Conservation (phyloP, 1,284 basidiomycete species). For the Cryptococcus hybrid region DNA sequence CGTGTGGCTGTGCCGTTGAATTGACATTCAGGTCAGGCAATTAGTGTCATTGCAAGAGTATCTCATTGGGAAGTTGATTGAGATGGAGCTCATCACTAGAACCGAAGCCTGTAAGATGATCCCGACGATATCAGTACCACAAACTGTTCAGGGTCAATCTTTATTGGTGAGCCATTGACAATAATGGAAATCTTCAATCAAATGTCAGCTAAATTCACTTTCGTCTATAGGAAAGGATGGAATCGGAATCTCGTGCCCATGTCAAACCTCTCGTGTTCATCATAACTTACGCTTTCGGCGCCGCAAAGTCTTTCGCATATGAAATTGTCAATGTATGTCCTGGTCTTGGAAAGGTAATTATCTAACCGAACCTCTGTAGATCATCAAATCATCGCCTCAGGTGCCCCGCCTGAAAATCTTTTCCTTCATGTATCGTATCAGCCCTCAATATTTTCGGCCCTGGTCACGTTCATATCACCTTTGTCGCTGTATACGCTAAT, state of each 20-base stretch:
- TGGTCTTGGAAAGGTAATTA: too few relatives aligned
- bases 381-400: conserved; percentile 18
- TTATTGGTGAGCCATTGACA: conserved; percentile 14
- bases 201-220: too few relatives aligned
- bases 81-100: conserved; percentile 24
- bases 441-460: conserved; percentile 23
- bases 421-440: conserved; percentile 30
- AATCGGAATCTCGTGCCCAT: conserved; percentile 21
- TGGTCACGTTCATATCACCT: conserved; percentile 22
- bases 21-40: conserved; percentile 13
- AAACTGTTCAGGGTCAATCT: conserved; percentile 9
- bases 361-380: conserved; percentile 10
- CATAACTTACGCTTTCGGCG: conserved; percentile 26
- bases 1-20: not conserved
- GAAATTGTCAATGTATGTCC: conserved; percentile 30
- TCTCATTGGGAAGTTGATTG: conserved; percentile 24
- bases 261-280: conserved; percentile 30
- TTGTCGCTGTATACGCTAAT: conserved; percentile 20
- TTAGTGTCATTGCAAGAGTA: conserved; percentile 27
- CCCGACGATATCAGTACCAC: conserved; percentile 12
- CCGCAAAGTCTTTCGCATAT: conserved; percentile 19
- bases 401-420: conserved; percentile 33
- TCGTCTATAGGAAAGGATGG: conserved; percentile 15
- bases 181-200: not conserved
- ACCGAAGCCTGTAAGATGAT: conserved; percentile 16